Base-by-base conservation (phyloP, 106 monocot species). In the Chionographis japonica region DNA sequence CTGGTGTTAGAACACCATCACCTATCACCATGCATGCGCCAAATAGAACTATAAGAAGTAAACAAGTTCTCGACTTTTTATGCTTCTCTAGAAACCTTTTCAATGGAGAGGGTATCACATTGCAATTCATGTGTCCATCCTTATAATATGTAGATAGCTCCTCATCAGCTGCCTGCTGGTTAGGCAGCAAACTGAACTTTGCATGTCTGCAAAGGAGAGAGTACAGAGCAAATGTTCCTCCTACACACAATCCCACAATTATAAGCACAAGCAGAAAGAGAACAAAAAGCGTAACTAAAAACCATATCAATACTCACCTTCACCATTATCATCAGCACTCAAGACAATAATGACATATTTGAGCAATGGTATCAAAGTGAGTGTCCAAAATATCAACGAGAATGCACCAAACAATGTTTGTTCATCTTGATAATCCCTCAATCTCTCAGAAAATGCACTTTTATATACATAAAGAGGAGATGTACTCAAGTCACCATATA, bases 21-120 rank as follows among this genome's bases (percentile, higher is more conserved):
- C 88, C 80, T 61, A 88, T 88, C 14, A 81, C 75, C 88, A 88
- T 88, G 81, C 80, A 81, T 49, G 88, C 84, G 66, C 84, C 88
- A 70, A 88, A 88, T 36, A 84, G 60, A 72, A 88, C 84, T 55
- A 84, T 37, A 68, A 88, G 50, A 42, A 88, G 84, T 50, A 88
- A 60, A 37, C 68, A 52, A 56, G 75, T 88, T 61, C 84, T 75
- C 63, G 76, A 49, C 69, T 58, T 79, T 66, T 73, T 82, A 57
- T 86, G 86, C 61, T 86, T 86, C 76, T 86, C 86, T 14, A 86
- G 66, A 54, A 86, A 82, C 54, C 79, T 82, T 70, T 62, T 82
- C 15, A 86, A 62, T 36, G 78, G 79, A 65, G 82, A 79, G 10
- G 72, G 18, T 37, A 60, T 36, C 16, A 20, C 50, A 75, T 39